These are phyloP conservation scores for Aspergillaceae sp. DNA, from an alignment of 2,329 filamentous ascomycete genomes.

Conservation along the genomic window DNA sequence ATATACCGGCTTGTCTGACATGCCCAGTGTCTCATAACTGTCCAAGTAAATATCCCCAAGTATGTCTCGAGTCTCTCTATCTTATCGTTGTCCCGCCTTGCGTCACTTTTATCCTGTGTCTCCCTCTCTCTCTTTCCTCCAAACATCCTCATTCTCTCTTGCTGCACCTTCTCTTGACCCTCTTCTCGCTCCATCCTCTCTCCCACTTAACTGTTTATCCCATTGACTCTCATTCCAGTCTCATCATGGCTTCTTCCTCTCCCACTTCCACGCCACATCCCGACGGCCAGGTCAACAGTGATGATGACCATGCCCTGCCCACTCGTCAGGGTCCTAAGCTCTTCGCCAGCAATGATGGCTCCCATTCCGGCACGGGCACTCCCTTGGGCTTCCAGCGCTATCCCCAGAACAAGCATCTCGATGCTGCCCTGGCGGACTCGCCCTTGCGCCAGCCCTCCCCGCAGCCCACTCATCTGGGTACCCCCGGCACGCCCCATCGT, in stretches of 20 bases:
- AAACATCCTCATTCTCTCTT: not conserved
- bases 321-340: slow-evolving; percentile 24
- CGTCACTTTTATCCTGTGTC: no score
- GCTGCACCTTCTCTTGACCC: not conserved
- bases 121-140: not conserved
- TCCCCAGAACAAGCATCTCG: slow-evolving; percentile 50
- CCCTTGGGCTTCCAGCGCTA: slow-evolving; percentile 36
- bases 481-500: slow-evolving; percentile 57
- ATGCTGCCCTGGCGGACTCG: slow-evolving; percentile 42
- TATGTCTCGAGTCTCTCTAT: slow-evolving; percentile 2
- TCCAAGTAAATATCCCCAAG: no score
- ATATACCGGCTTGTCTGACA: no score
- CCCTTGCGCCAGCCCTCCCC: slow-evolving; percentile 67
- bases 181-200: not conserved
- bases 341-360: slow-evolving; percentile 23
- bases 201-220: not conserved
- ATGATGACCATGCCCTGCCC: slow-evolving; percentile 17
- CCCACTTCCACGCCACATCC: slow-evolving; percentile 18
- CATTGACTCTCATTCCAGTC: not conserved
- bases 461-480: slow-evolving; percentile 75
- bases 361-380: slow-evolving; percentile 30
- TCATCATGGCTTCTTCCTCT: slow-evolving; percentile 24
- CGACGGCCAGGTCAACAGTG: slow-evolving; percentile 19
- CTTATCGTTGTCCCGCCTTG: slow-evolving; percentile 6
- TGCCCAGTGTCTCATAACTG: no score